Evolutionary conservation across 1,139 yeast species (phyloP).

Genomic region (Candida labiduridarum): DNA sequence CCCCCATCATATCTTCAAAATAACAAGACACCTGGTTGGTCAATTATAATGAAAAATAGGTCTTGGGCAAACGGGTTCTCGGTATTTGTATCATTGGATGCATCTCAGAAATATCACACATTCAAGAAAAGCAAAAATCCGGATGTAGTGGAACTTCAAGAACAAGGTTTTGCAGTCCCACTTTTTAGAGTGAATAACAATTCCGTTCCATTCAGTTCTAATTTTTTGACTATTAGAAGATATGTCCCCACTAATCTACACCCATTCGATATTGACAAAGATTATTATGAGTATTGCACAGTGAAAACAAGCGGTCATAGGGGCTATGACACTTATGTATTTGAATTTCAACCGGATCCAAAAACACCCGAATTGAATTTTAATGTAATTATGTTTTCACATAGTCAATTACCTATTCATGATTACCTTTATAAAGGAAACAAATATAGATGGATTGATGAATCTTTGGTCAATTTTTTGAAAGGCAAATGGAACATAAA

Average conservation of each 20-base stretch:
- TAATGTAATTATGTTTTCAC: conserved; percentile 14
- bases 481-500: conserved; percentile 9
- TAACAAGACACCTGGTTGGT: conserved; percentile 11
- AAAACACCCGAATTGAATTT: conserved; percentile 8
- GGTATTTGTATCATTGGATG: conserved; percentile 15
- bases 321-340: conserved; percentile 14
- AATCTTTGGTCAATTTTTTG: conserved; percentile 6
- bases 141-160: conserved; percentile 9
- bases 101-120: conserved; percentile 13
- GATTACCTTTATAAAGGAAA: conserved; percentile 16
- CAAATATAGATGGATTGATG: conserved; percentile 16
- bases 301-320: conserved; percentile 11
- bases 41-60: conserved; percentile 12
- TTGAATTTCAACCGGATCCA: conserved; percentile 16
- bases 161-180: conserved; percentile 15
- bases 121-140: conserved; percentile 12
- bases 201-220: conserved; percentile 7
- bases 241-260: conserved; percentile 11
- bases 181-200: conserved; percentile 13
- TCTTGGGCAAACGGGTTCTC: conserved; percentile 13
- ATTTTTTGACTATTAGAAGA: conserved; percentile 14
- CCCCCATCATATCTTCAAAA: conserved; percentile 9
- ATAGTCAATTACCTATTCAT: conserved; percentile 13
- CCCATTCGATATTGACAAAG: conserved; percentile 14
- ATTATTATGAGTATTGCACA: conserved; percentile 14